Evolutionary conservation across 371 early-diverging fungal species (phyloP).

Genomic region (Mortierella sp.): DNA sequence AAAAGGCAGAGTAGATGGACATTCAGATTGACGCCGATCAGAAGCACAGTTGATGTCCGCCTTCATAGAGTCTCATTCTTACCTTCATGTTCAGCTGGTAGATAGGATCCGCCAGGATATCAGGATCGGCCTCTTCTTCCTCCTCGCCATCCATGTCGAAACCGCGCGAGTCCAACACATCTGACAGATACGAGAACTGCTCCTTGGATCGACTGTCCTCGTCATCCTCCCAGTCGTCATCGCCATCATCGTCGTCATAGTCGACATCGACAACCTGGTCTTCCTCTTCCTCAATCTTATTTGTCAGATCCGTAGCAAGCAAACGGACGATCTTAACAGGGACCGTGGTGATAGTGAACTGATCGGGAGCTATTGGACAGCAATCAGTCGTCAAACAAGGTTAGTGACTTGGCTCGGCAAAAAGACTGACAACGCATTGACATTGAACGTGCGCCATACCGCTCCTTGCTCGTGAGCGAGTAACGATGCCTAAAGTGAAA

Average conservation of each 20-base stretch:
- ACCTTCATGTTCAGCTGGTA: slow-evolving; percentile 79
- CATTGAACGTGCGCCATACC: slow-evolving; percentile 17
- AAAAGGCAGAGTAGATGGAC: neutral
- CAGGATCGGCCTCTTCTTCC: slow-evolving; percentile 81
- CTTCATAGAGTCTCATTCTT: no score
- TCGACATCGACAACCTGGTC: slow-evolving; percentile 44
- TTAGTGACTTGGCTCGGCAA: no score
- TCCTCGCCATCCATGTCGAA: slow-evolving; percentile 62
- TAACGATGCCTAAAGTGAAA: slow-evolving; percentile 54
- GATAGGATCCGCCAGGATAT: slow-evolving; percentile 75
- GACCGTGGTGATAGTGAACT: slow-evolving; percentile 81
- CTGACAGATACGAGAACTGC: slow-evolving; percentile 39
- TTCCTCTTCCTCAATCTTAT: slow-evolving; percentile 57
- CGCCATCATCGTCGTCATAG: slow-evolving; percentile 49
- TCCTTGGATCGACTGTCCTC: slow-evolving; percentile 24
- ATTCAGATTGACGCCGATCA: neutral
- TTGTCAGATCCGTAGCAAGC: slow-evolving; percentile 78
- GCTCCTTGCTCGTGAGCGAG: slow-evolving; percentile 50
- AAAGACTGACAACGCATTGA: no score
- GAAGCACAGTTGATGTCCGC: neutral
- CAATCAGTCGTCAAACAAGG: no score
- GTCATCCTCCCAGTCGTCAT: slow-evolving; percentile 30
- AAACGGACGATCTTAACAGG: slow-evolving; percentile 86
- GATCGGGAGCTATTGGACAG: slow-evolving; percentile 72
- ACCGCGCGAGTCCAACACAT: slow-evolving; percentile 38